Base-by-base conservation (phyloP, 2,329 filamentous ascomycete species). In the Cladosporium sp. region DNA sequence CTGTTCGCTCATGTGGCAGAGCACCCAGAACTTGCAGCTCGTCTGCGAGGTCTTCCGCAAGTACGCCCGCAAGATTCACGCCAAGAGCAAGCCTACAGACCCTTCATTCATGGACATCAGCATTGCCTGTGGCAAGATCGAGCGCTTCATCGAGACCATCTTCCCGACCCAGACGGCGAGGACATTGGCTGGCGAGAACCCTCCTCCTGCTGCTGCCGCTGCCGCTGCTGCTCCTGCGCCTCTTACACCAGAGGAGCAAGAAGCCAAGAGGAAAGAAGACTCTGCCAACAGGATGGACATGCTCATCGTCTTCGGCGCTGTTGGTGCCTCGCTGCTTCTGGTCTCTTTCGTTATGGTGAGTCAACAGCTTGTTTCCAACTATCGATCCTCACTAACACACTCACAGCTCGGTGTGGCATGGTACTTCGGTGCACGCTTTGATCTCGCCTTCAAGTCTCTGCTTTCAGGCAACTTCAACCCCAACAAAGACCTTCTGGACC, bases 101-200 rank as follows among this genome's bases (percentile, higher is more conserved):
- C 95, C 94, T 53, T 94, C 93, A 77, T 99, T 90, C 81, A 82
- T 97, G 55, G 89, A 92, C 74, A 97, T 99, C 75, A 97, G 93
- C 79, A 88, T 93, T 69, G 90, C 91, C 64, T 96, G 94, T 76
- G 94, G 88, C 75, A 93, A 95, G 91, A 91, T 97, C 70, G 93
- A 98, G 78, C 91, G 95, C 82, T 97, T 96, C 77, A 96, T 98
- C 76, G 94, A 98, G 79, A 89, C 88, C 5, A 88, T 98, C 71
- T 98, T 93, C 86, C 95, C 95, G 3, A 86, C 87, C 10, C 92
- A 97, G 78, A 88, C 91, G 69, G 86, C 91, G 53, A 88, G 90
- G 73, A 79, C 81, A 14, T 65, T 78, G 49, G 65, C 67, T 6
- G 61, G 68, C 18, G 73, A 69, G 50, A 66, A 65, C 10, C 65